Evolutionary conservation across 768 basidiomycete species (phyloP).

Genomic region (Tricholoma saponaceum): DNA sequence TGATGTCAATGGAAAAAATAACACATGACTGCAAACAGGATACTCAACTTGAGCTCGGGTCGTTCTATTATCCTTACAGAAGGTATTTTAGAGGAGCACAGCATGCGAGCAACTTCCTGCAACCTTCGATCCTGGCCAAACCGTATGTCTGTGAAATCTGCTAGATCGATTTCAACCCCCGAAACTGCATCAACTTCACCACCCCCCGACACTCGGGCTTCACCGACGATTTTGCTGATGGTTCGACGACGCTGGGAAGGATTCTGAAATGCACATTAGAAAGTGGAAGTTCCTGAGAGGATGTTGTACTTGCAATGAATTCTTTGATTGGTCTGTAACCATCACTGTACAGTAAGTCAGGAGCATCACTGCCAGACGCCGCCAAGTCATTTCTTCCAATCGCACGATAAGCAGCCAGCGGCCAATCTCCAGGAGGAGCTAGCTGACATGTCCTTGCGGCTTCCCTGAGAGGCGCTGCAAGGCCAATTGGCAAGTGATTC

Average conservation of each 20-base stretch:
- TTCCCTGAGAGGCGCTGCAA: conserved; percentile 78
- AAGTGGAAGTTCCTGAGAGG: neutral
- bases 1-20: neutral
- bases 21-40: neutral
- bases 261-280: conserved; percentile 35
- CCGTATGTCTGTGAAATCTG: conserved; percentile 76
- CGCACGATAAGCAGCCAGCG: conserved; percentile 58
- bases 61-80: conserved; percentile 63
- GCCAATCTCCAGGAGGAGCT: conserved; percentile 73
- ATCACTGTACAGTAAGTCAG: conserved; percentile 41
- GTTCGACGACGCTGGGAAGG: conserved; percentile 44
- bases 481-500: conserved; percentile 59
- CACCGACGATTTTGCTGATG: conserved; percentile 46
- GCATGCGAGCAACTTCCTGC: conserved; percentile 87
- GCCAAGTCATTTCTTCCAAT: conserved; percentile 77
- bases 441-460: conserved; percentile 82
- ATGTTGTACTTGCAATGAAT: conserved; percentile 40
- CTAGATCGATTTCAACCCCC: conserved; percentile 68
- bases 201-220: conserved; percentile 44
- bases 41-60: conserved; percentile 63
- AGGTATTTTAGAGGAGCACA: conserved; percentile 74
- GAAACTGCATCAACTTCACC: conserved; percentile 58
- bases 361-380: conserved; percentile 47
- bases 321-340: conserved; percentile 58
- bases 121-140: conserved; percentile 89